Conservation (phyloP, 208 protist genomes). For the Crithidia acanthocephali region DNA sequence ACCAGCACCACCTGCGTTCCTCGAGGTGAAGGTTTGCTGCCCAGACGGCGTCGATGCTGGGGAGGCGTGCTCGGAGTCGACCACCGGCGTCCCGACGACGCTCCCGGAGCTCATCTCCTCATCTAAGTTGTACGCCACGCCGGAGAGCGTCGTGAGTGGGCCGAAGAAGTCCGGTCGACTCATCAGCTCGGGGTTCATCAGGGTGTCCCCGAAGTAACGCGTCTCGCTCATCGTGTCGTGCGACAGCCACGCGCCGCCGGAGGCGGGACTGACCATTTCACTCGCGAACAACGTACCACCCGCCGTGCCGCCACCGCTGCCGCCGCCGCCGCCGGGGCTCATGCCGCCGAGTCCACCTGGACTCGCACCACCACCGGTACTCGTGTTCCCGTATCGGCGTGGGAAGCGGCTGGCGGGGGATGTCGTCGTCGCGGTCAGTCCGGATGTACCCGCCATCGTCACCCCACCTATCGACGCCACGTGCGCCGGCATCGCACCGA, state of each 20-base stretch:
- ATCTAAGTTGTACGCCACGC: conserved; percentile 33
- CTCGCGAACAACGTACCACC: neutral
- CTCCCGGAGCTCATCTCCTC: conserved; percentile 22
- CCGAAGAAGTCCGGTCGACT: conserved; percentile 10
- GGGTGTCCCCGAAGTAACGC: conserved; percentile 1
- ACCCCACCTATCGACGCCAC: neutral
- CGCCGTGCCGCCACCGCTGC: neutral
- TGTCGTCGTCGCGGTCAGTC: neutral
- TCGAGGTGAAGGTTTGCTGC: neutral
- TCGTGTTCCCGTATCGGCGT: neutral
- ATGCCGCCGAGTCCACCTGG: neutral
- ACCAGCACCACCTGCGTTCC: neutral
- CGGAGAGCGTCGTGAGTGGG: conserved; percentile 27
- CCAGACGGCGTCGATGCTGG: neutral
- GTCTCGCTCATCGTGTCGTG: conserved; percentile 7
- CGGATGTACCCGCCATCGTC: neutral
- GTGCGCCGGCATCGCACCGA: neutral
- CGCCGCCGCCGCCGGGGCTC: neutral
- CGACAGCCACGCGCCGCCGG: conserved; percentile 1
- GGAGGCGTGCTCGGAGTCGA: neutral
- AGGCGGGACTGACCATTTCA: neutral
- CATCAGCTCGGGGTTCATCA: conserved; percentile 10
- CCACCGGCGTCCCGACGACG: neutral
- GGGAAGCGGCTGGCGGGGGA: neutral
- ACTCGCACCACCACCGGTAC: neutral